Percentiles rank a stretch among this genome's conserved stretches.
Conservation (phyloP, 176 grass and related monocot genomes). For the Cenchrus purpureus region DNA sequence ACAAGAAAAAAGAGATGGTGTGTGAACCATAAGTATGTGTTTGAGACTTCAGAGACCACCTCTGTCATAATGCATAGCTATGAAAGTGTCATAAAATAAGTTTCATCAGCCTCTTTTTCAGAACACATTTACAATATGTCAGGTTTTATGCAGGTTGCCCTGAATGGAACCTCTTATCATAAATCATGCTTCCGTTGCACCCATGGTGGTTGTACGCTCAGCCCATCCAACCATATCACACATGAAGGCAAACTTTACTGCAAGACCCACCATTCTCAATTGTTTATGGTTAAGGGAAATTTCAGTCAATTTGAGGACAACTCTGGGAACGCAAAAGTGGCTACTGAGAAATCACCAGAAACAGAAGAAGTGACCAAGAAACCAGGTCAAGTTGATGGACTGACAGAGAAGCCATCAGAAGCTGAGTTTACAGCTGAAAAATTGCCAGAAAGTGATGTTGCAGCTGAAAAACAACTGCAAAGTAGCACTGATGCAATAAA, state of each 20-base stretch:
- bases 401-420: conserved; percentile 44
- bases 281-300: conserved; percentile 92
- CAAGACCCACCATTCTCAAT: conserved; percentile 88
- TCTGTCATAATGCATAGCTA: conserved; percentile 14
- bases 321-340: conserved; percentile 46
- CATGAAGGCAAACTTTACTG: conserved; percentile 96
- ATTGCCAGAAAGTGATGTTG: conserved; percentile 35
- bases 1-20: not conserved
- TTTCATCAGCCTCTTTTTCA: conserved; percentile 6
- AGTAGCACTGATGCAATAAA: conserved; percentile 32
- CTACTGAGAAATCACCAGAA: conserved; percentile 41
- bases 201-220: conserved; percentile 87
- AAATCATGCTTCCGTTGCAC: conserved; percentile 92
- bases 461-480: conserved; percentile 33
- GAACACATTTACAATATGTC: not conserved
- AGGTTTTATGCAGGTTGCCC: conserved; percentile 56
- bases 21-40: not conserved
- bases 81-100: not conserved
- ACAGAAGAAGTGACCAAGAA: conserved; percentile 29
- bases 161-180: conserved; percentile 84
- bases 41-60: conserved; percentile 5
- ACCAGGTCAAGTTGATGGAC: conserved; percentile 40
- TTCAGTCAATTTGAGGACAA: conserved; percentile 83
- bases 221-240: conserved; percentile 71
- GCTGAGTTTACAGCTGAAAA: conserved; percentile 29